Evolutionary conservation across 768 basidiomycete genomes (phyloP).

Genomic region (Pleurotus ostreatus): DNA sequence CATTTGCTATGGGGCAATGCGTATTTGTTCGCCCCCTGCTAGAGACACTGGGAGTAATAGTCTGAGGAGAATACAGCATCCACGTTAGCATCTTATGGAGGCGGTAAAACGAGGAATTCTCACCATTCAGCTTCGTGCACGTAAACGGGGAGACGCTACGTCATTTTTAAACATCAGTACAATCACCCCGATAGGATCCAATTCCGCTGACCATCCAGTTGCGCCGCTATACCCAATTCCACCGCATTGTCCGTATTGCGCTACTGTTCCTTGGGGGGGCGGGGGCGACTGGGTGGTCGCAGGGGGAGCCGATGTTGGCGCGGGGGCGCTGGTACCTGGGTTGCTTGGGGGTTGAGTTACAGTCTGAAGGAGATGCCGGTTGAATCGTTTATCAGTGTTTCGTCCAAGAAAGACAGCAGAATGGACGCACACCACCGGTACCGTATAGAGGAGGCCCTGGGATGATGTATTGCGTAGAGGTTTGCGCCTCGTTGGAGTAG

Average conservation of each 20-base stretch:
- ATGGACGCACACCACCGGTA: background rate
- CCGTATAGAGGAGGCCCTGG: constrained; percentile 47
- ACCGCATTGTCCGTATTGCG: constrained; percentile 41
- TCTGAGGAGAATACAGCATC: background rate
- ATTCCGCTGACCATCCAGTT: constrained; percentile 29
- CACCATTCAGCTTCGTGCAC: constrained; percentile 32
- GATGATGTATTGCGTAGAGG: constrained; percentile 36
- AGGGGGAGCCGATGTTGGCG: background rate
- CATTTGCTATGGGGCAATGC: background rate
- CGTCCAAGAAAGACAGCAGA: background rate
- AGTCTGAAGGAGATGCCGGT: background rate
- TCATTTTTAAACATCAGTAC: background rate
- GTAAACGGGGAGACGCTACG: constrained; percentile 30
- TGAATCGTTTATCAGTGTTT: background rate
- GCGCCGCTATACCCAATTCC: constrained; percentile 35
- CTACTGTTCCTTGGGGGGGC: constrained; percentile 22
- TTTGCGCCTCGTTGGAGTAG: constrained; percentile 33
- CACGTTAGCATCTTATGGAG: background rate
- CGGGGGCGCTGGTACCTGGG: background rate
- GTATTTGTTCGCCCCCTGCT: background rate
- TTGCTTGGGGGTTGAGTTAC: background rate
- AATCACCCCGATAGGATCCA: background rate
- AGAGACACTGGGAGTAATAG: constrained; percentile 4
- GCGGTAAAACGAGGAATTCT: constrained; percentile 2
- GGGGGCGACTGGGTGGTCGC: constrained; percentile 10